Conservation (phyloP, 106 monocot genomes). For the Acorus calamus region DNA sequence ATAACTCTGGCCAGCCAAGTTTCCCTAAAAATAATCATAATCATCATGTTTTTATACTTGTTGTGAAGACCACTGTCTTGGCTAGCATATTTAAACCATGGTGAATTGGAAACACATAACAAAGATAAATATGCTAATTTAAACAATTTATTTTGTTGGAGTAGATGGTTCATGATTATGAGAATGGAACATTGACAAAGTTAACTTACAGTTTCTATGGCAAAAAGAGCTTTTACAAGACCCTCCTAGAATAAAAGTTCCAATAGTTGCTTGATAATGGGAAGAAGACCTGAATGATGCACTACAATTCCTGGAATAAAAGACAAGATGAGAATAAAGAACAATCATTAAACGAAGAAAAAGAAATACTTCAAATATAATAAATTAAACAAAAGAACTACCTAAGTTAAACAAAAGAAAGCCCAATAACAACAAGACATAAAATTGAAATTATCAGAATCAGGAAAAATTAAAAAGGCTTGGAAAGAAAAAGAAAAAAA, state of each 20-base stretch:
- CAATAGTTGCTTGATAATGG: slow-evolving; percentile 92
- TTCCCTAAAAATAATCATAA: too few species aligned
- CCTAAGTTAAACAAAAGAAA: too few species aligned
- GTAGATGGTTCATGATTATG: background rate
- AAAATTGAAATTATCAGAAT: too few species aligned
- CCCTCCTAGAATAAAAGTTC: slow-evolving; percentile 99
- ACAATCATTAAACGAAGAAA: too few species aligned
- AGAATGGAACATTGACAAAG: background rate
- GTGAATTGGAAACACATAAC: slow-evolving; percentile 59
- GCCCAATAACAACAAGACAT: too few species aligned
- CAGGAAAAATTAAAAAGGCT: too few species aligned
- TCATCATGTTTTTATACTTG: too few species aligned
- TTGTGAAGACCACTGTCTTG: slow-evolving; percentile 93
- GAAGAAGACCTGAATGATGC: slow-evolving; percentile 97
- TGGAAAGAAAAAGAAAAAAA: too few species aligned
- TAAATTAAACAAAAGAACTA: too few species aligned
- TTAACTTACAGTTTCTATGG: slow-evolving; percentile 85
- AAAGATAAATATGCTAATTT: background rate
- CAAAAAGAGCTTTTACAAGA: slow-evolving; percentile 98
- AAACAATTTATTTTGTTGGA: background rate
- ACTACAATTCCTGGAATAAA: slow-evolving; percentile 96
- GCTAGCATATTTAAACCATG: slow-evolving; percentile 99
- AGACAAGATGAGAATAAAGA: slow-evolving; percentile 91
- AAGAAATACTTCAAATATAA: too few species aligned
- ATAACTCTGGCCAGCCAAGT: too few species aligned